Percentiles rank a stretch among this genome's conserved stretches.
These are phyloP conservation scores for Zymoseptoria tritici DNA, from an alignment of 2,329 filamentous ascomycete species.

Conservation along the genomic window DNA sequence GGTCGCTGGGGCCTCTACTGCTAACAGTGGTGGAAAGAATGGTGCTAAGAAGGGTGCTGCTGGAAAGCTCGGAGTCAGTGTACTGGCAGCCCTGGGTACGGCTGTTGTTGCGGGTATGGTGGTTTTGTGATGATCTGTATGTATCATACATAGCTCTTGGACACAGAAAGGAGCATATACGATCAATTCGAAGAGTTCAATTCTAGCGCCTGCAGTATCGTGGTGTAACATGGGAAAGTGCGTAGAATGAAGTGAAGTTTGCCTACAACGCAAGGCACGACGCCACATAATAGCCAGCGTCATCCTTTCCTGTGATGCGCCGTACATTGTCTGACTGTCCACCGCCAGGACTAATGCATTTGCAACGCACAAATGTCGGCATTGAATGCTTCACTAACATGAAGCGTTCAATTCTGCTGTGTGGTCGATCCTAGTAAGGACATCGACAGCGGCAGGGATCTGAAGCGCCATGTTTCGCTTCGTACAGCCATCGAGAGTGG, in stretches of 20 bases:
- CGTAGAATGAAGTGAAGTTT: not conserved
- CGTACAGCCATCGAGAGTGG: not conserved
- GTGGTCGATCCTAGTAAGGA: not conserved
- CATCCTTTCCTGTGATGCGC: not conserved
- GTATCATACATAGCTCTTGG: no score
- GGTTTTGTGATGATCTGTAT: not conserved
- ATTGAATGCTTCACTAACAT: not conserved
- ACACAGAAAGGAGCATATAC: not conserved
- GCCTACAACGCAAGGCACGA: not conserved
- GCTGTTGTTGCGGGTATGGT: not conserved
- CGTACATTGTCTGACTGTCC: not conserved
- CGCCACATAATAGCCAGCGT: not conserved
- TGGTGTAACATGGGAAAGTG: not conserved
- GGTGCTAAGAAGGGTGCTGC: conserved; percentile 5
- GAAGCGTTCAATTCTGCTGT: not conserved
- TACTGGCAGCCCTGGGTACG: not conserved
- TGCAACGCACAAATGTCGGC: not conserved
- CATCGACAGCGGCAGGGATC: not conserved
- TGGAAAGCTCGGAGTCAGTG: not conserved
- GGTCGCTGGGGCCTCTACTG: conserved; percentile 7
- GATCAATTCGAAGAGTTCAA: not conserved
- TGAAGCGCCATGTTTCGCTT: not conserved
- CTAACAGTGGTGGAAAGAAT: conserved; percentile 3
- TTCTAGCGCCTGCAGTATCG: no score
- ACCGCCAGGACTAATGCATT: not conserved